Conservation (phyloP, 2,329 filamentous ascomycete species). For the Penicillium verrucosum region DNA sequence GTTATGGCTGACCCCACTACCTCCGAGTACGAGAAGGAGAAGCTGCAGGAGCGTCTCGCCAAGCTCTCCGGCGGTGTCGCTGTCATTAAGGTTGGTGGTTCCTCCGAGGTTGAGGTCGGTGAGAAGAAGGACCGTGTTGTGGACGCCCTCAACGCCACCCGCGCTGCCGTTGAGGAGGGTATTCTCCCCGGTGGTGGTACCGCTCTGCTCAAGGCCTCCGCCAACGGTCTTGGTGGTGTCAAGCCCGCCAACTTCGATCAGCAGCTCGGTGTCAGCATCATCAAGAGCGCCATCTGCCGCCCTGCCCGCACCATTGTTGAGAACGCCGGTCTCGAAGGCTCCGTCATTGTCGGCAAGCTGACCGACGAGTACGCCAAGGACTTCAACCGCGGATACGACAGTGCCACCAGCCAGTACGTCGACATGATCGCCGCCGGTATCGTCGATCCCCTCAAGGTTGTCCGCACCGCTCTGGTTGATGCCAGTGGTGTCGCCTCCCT, state of each 20-base stretch:
- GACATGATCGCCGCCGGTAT: conserved; percentile 98
- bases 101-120: conserved; percentile 96
- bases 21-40: conserved; percentile 99
- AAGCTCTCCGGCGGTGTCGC: conserved; percentile 99
- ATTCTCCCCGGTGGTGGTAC: conserved; percentile 98
- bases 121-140: conserved; percentile 99
- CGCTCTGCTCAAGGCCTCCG: conserved; percentile 93
- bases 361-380: conserved; percentile 86
- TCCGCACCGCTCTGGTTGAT: conserved; percentile 91
- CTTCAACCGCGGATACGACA: conserved; percentile 99
- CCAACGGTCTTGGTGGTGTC: conserved; percentile 76
- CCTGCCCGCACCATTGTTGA: conserved; percentile 94
- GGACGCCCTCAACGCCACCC: conserved; percentile 95
- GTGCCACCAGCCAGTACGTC: conserved; percentile 93
- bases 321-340: conserved; percentile 94
- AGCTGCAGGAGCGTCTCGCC: conserved; percentile 98
- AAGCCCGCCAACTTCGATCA: conserved; percentile 97
- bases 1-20: conserved; percentile 92
- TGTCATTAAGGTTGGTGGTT: conserved; percentile 97
- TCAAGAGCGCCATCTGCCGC: conserved; percentile 96
- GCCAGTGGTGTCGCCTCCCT: conserved; percentile 95
- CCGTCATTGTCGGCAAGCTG: conserved; percentile 95
- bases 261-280: conserved; percentile 94
- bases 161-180: conserved; percentile 96
- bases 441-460: conserved; percentile 98